Evolutionary conservation across 1,284 basidiomycete species (phyloP).

Genomic region (Calocybe gambosa): DNA sequence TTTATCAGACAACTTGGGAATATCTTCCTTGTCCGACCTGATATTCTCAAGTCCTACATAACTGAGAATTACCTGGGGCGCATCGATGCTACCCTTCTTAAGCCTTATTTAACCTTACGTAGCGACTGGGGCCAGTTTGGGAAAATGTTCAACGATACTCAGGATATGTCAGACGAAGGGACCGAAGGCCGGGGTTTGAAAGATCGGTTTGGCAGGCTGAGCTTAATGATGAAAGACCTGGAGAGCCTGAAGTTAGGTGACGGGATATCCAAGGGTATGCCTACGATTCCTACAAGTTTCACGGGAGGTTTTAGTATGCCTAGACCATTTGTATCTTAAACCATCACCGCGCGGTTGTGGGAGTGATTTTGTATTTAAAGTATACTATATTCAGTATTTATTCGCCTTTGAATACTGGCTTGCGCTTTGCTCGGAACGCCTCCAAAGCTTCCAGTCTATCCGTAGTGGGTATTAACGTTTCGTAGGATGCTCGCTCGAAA

Average conservation of each 20-base stretch:
- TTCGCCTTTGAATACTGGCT: slow-evolving; percentile 79
- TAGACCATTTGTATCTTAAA: slow-evolving; percentile 25
- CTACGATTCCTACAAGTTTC: slow-evolving; percentile 42
- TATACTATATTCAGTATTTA: slow-evolving; percentile 33
- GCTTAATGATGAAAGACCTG: slow-evolving; percentile 80
- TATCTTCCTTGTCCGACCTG: slow-evolving; percentile 91
- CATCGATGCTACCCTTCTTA: slow-evolving; percentile 82
- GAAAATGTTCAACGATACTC: slow-evolving; percentile 63
- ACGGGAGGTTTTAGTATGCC: slow-evolving; percentile 44
- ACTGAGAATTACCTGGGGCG: slow-evolving; percentile 87
- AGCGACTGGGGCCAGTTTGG: slow-evolving; percentile 85
- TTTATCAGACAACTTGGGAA: slow-evolving; percentile 98
- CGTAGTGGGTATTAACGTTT: slow-evolving; percentile 70
- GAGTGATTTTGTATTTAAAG: slow-evolving; percentile 18
- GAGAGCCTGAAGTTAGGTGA: slow-evolving; percentile 63
- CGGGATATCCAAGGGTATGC: slow-evolving; percentile 48
- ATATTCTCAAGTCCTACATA: slow-evolving; percentile 90
- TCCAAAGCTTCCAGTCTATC: slow-evolving; percentile 83
- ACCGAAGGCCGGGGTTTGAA: slow-evolving; percentile 48
- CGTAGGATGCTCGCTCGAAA: slow-evolving; percentile 85
- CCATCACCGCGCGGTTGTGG: slow-evolving; percentile 4
- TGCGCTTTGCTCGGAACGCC: slow-evolving; percentile 87
- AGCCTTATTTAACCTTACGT: slow-evolving; percentile 88
- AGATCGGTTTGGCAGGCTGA: slow-evolving; percentile 67
- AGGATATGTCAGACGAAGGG: slow-evolving; percentile 36